Evolutionary conservation across 2,329 filamentous ascomycete species (phyloP).

Genomic region (Alternaria metachromatica): DNA sequence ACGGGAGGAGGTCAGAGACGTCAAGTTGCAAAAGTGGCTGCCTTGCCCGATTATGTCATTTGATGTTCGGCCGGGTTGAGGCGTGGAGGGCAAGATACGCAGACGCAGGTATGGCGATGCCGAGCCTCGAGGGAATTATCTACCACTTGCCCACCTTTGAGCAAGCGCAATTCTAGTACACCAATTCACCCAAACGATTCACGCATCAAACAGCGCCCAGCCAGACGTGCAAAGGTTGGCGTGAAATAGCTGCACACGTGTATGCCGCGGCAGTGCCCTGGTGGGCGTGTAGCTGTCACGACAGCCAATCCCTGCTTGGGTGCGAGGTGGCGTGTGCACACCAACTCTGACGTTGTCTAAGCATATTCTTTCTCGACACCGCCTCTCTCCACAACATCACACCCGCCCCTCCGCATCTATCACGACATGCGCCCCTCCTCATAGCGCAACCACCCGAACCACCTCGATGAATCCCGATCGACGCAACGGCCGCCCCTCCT

Average conservation of each 20-base stretch:
- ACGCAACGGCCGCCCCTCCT: slow-evolving; percentile 24
- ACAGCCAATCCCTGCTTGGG: slow-evolving; percentile 17
- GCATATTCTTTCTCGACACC: slow-evolving; percentile 22
- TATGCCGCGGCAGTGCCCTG: slow-evolving; percentile 5
- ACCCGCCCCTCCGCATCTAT: slow-evolving; percentile 5
- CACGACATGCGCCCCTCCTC: slow-evolving; percentile 41
- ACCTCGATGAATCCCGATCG: slow-evolving; percentile 41
- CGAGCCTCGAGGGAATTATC: slow-evolving; percentile 7
- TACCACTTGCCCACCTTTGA: not conserved
- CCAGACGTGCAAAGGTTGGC: not conserved
- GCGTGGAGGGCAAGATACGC: slow-evolving; percentile 2
- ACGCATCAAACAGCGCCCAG: not conserved
- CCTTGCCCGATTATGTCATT: not conserved
- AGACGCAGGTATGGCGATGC: slow-evolving; percentile 10
- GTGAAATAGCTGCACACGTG: slow-evolving; percentile 1
- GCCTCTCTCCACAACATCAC: slow-evolving; percentile 12
- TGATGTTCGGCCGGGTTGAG: slow-evolving; percentile 10
- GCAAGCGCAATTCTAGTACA: not conserved
- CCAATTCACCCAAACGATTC: not conserved
- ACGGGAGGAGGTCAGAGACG: not conserved
- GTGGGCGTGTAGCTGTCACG: slow-evolving; percentile 2
- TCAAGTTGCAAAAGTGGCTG: not conserved
- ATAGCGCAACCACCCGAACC: slow-evolving; percentile 19
- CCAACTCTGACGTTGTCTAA: slow-evolving; percentile 19
- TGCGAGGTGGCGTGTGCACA: slow-evolving; percentile 19